Evolutionary conservation across 257 asterid species (phyloP), one percentile per base, ranked within the genome.

Genomic region (Datura wrightii): DNA sequence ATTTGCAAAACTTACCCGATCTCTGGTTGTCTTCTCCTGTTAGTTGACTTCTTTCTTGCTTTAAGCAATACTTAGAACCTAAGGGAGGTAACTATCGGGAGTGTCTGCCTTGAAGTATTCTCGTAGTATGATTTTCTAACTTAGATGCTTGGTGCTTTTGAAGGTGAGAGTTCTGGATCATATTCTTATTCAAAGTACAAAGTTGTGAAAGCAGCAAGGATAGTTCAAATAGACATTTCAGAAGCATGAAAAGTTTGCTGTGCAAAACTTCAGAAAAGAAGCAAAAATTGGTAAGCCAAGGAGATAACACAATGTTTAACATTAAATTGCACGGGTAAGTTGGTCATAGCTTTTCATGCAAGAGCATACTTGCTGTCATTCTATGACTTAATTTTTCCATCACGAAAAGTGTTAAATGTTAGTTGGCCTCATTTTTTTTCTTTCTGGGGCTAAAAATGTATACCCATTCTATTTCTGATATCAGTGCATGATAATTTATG

Each of bases 61-160:
- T 48, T 74, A 19, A 46, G 42, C 18, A 7, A 74, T 48, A 74
- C 80, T 48, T 48, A 11, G 80, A 74, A 48, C 42, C 11, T 19
- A 48, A 44, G 14, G 44, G 59, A 74, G 48, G 59, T 74, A 74
- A 74, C 42, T 71, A n/a, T 71, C n/a, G 50, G 0, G 41, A 34
- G 59, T 71, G 79, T 48, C 80, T 72, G 5, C 59, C 59, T 48
- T 48, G 42, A 74, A 74, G 80, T 74, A 74, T 76, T 76, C 24
- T n/a, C 56, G 42, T 76, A 31, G 59, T 48, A 31, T 50, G 62
- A 31, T 78, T 52, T 52, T 6, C 62, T 78, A 78, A 78, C 31
- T 52, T 50, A 34, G 79, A n/a, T 42, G n/a, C 79, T 44, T 78
- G 82, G 63, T 14, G 62, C 60, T 76, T 76, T 76, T 76, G 31